Conservation (phyloP, 2,329 filamentous ascomycete genomes). For the Stemphylium beticola region DNA sequence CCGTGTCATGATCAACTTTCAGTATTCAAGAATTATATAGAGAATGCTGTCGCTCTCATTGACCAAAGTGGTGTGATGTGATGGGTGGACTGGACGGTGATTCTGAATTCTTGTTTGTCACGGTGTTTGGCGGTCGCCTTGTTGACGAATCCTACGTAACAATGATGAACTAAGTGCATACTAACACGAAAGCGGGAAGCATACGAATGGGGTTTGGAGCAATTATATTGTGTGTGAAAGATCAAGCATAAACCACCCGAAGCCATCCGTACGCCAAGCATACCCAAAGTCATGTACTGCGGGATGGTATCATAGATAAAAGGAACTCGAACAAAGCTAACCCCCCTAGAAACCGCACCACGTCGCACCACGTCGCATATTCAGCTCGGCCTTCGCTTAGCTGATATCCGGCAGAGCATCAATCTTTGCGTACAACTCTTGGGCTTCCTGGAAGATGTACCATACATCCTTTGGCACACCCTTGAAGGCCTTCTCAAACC, state of each 20-base stretch:
- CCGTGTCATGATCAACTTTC: too few relatives aligned
- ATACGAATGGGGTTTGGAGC: not conserved
- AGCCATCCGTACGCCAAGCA: not conserved
- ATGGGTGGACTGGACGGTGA: too few relatives aligned
- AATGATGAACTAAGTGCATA: not conserved
- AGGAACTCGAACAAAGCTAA: not conserved
- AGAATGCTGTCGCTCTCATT: too few relatives aligned
- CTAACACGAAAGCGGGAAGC: not conserved
- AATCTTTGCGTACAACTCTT: constrained; percentile 62
- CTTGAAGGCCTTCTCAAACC: constrained; percentile 85
- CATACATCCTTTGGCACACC: constrained; percentile 73
- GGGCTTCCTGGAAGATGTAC: constrained; percentile 81
- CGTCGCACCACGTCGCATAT: not conserved
- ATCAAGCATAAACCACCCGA: not conserved
- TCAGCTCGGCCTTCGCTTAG: constrained; percentile 1
- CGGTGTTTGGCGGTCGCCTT: too few relatives aligned
- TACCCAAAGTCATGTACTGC: not conserved
- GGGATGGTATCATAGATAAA: constrained; percentile 6
- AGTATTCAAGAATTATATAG: too few relatives aligned
- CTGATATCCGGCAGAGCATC: constrained; percentile 35
- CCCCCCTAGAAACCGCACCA: too few relatives aligned
- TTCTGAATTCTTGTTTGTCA: too few relatives aligned
- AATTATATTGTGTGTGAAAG: not conserved
- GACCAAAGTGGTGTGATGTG: too few relatives aligned
- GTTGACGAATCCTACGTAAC: too few relatives aligned